Evolutionary conservation across 495 filamentous ascomycete genomes (phyloP).

Genomic region (Podospora bellae-mahoneyi): DNA sequence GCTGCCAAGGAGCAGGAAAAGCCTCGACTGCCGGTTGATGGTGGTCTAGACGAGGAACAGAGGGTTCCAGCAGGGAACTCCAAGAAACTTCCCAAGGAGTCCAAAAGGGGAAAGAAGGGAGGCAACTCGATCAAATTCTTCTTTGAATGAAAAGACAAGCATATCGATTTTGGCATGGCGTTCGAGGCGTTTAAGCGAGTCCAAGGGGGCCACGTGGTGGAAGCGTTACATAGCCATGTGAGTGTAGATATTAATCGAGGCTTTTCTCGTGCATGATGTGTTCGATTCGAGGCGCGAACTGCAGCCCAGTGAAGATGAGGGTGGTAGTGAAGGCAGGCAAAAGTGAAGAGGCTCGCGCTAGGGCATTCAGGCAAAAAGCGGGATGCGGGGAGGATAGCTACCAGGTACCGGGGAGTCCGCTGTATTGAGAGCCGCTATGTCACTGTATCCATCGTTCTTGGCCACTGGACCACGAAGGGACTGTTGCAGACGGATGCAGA

Average conservation of each 20-base stretch:
- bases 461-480: background rate
- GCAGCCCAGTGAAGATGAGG: background rate
- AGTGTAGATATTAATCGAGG: background rate
- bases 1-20: slow-evolving; percentile 23
- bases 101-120: background rate
- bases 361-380: slow-evolving; percentile 22
- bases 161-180: background rate
- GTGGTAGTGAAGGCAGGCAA: background rate
- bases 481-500: background rate
- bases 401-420: background rate
- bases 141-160: slow-evolving; percentile 12
- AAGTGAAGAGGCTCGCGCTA: slow-evolving; percentile 6
- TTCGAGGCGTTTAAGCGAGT: background rate
- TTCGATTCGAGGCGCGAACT: background rate
- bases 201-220: background rate
- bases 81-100: background rate
- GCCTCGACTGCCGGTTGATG: slow-evolving; percentile 1
- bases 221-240: background rate
- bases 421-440: background rate
- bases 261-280: background rate
- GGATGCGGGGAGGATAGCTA: slow-evolving; percentile 3
- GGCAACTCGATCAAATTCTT: slow-evolving; percentile 10
- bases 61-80: slow-evolving; percentile 10
- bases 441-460: background rate
- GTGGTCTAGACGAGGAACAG: slow-evolving; percentile 1